Base-by-base conservation (phyloP, 78 protist genomes). In the Creolimax fragrantissima region DNA sequence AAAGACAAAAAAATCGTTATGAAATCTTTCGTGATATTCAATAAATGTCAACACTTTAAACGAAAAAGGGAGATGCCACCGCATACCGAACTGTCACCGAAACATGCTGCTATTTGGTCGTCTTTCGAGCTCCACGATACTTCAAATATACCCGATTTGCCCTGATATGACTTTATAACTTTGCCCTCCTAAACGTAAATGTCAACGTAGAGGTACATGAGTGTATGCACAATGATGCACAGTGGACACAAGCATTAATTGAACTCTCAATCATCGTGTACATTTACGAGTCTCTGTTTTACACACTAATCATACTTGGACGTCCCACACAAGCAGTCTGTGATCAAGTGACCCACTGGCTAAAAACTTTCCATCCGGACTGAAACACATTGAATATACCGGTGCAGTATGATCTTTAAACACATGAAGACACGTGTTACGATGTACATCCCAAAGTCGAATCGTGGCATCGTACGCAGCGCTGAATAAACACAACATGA, bases 281-380 rank as follows among this genome's bases (percentile, higher is more conserved):
- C 24, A 58, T 58, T 32, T 58, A 58, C 24, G 24, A 32, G 24
- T 58, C 74, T n/a, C 74, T 32, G 74, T 58, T 24, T 32, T 58
- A 58, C 74, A 58, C 0, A 58, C 74, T 6, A 5, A 58, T 2
- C 24, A 5, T 47, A 85, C 93, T 84, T 85, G 91, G 3, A 95
- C 94, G 7, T 94, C 88, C 98, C 98, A 97, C 17, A 97, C 93
- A 41, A 92, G 91, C 6, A 97, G 37, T 39, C 5, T 11, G 39
- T 89, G 45, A 85, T 96, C 97, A 24, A 93, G 93, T 2, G 98
- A 96, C 6, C 97, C 98, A 42, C 92, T 89, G 7, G 98, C 98
- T 3, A 97, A 3, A 89, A 81, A 94, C 45, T 90, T 92, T 17
- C 98, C 98, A 42, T 92, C 91, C 35, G 98, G 97, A 4, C 94